phyloP scores from a whole-genome alignment of 1,284 basidiomycete genomes.

The Microbotryum violaceum region DNA sequence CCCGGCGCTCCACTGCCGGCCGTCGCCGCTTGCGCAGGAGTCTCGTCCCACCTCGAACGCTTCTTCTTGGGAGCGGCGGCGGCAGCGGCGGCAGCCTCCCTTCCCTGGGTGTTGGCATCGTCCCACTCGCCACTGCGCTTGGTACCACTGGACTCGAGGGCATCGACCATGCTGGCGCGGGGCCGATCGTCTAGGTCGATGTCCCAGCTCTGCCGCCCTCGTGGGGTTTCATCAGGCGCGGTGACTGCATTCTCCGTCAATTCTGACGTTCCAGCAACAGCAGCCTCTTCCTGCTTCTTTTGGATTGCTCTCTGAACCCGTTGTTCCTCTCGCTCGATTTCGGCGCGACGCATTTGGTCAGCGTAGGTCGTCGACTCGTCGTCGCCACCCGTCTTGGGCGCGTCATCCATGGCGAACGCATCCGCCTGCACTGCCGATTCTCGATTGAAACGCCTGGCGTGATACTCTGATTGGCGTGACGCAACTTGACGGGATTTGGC shows the following conservation, averaged over 20 bases:
- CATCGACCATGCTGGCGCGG: slow-evolving; percentile 30
- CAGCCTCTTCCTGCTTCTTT: slow-evolving; percentile 71
- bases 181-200: slow-evolving; percentile 51
- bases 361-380: slow-evolving; percentile 80
- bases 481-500: slow-evolving; percentile 89
- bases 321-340: slow-evolving; percentile 87
- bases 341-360: slow-evolving; percentile 87
- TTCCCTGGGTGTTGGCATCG: slow-evolving; percentile 54
- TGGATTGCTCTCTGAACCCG: slow-evolving; percentile 78
- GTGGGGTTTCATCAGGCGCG: slow-evolving; percentile 56
- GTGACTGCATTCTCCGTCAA: slow-evolving; percentile 60
- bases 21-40: slow-evolving; percentile 53
- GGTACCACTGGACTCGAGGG: no score
- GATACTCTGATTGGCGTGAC: slow-evolving; percentile 89
- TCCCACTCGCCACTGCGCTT: slow-evolving; percentile 40
- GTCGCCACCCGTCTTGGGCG: slow-evolving; percentile 54
- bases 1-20: slow-evolving; percentile 52
- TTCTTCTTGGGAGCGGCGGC: slow-evolving; percentile 74
- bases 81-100: slow-evolving; percentile 57
- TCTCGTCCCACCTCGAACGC: slow-evolving; percentile 87
- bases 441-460: slow-evolving; percentile 80
- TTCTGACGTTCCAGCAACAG: slow-evolving; percentile 41
- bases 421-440: slow-evolving; percentile 55
- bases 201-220: slow-evolving; percentile 78
- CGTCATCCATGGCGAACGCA: slow-evolving; percentile 60